Evolutionary conservation across 1,284 basidiomycete genomes (phyloP).

Genomic region (Ustilago sp.): DNA sequence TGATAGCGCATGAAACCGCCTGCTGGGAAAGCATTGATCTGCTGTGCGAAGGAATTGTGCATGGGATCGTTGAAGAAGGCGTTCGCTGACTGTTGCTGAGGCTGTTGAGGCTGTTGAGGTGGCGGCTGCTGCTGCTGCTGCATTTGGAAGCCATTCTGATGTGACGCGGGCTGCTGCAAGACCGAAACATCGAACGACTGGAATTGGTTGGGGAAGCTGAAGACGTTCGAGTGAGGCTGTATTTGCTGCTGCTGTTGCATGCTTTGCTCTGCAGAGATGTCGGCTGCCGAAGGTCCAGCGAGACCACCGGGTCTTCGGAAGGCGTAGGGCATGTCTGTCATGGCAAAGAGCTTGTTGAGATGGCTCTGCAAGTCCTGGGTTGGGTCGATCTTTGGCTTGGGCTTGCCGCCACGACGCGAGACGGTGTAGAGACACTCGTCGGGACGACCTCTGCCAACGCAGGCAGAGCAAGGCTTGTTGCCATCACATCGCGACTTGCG

Average conservation of each 20-base stretch:
- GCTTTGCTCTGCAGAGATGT: slow-evolving; percentile 9
- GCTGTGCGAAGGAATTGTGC: slow-evolving; percentile 23
- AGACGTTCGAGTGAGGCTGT: slow-evolving; percentile 32
- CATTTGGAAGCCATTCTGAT: slow-evolving; percentile 10
- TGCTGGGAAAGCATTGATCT: slow-evolving; percentile 20
- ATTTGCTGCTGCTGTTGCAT: slow-evolving; percentile 18
- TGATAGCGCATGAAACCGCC: slow-evolving; percentile 34
- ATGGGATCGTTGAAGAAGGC: slow-evolving; percentile 17
- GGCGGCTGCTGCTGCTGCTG: slow-evolving; percentile 6
- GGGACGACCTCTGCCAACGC: slow-evolving; percentile 48
- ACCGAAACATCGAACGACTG: slow-evolving; percentile 34
- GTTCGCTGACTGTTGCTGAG: background rate
- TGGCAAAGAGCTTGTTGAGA: slow-evolving; percentile 57
- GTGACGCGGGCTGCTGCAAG: slow-evolving; percentile 22
- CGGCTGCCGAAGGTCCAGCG: slow-evolving; percentile 23
- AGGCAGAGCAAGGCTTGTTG: slow-evolving; percentile 62
- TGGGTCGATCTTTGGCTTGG: slow-evolving; percentile 57
- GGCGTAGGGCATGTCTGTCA: slow-evolving; percentile 57
- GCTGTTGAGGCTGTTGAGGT: background rate
- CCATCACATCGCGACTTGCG: slow-evolving; percentile 65
- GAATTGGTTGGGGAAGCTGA: slow-evolving; percentile 32
- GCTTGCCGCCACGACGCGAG: slow-evolving; percentile 63
- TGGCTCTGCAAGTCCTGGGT: slow-evolving; percentile 53
- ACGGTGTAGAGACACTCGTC: slow-evolving; percentile 64
- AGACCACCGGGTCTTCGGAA: slow-evolving; percentile 57